Evolutionary conservation across 306 rosid genomes (phyloP), one percentile per base, ranked within the genome.

Genomic region (Corylus americana): DNA sequence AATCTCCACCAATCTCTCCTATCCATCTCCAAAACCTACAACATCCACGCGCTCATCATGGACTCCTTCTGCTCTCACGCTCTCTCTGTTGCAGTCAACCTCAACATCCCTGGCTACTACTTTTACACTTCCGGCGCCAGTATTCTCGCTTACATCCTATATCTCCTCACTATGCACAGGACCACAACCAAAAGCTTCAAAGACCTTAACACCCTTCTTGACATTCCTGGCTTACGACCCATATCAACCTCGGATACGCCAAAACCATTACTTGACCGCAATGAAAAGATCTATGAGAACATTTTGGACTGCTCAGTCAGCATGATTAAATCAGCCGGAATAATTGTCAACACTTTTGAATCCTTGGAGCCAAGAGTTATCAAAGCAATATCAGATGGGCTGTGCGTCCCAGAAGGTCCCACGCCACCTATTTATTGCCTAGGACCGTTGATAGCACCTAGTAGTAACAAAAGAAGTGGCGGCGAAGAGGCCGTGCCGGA

Each of bases 291-390:
- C 3, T 86, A 84, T 12, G 11, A 75, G 0, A 12, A 27, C 18
- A 76, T 67, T 37, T 69, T 69, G 20, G 74, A 81, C 0, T 13
- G 39, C 20, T 49, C 85, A 1, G 59, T 1, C 5, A 4, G 57
- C 0, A 11, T 81, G 49, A 44, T 77, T 12, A 85, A 78, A 77
- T 79, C 89, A 2, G 47, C 77, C 20, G 92, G 90, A 18, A 31
- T 78, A 7, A 80, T 86, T 7, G 10, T 81, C 0, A 86, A 86
- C 86, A 75, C 86, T 22, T 89, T 86, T 45, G 90, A 86, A 53
- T 68, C 83, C 0, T 78, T 86, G 0, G 90, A 86, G 45, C 49
- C 79, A 0, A 79, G 77, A n/a, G 49, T 62, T 0, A 4, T 79
- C 12, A 68, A 17, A 75, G 91, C 82, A 2, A 4, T 86, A 20